These are phyloP conservation scores for Luffa acutangula DNA, from an alignment of 306 rosid species.

Conservation along the genomic window DNA sequence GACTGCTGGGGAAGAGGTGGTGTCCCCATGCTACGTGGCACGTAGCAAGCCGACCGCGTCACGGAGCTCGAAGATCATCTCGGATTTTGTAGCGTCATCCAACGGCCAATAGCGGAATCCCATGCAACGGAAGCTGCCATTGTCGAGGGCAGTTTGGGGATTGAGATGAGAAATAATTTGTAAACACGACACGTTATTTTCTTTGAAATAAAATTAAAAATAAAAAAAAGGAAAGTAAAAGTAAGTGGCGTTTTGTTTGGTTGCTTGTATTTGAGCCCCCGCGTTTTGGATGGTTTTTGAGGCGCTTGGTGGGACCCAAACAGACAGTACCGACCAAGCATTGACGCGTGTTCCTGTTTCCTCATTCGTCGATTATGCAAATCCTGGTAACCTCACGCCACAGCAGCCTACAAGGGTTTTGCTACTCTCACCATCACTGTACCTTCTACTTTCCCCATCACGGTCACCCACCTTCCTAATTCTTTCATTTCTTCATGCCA, in stretches of 20 bases:
- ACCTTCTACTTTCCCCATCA: not conserved
- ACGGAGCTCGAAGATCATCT: not conserved
- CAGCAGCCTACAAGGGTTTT: not conserved
- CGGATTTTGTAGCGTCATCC: not conserved
- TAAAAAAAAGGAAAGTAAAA: not conserved
- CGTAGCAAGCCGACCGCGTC: not conserved
- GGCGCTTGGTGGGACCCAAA: not conserved
- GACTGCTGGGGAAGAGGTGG: not conserved
- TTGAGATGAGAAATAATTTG: not conserved
- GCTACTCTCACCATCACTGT: not conserved
- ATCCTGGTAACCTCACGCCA: not conserved
- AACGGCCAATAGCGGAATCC: not conserved
- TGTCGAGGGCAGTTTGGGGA: not conserved
- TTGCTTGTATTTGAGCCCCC: not conserved
- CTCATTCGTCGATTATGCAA: not conserved
- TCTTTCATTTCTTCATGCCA: no score
- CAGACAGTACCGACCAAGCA: not conserved
- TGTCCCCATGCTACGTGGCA: not conserved
- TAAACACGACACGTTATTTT: not conserved
- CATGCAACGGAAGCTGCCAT: not conserved
- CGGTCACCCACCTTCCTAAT: not conserved
- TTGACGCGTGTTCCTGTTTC: slow-evolving; percentile 8
- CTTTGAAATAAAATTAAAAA: not conserved
- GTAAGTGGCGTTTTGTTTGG: not conserved
- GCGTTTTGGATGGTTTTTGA: not conserved